Evolutionary conservation across 495 filamentous ascomycete genomes (phyloP), one percentile per base, ranked within the genome.

Genomic region (Halenospora varia): DNA sequence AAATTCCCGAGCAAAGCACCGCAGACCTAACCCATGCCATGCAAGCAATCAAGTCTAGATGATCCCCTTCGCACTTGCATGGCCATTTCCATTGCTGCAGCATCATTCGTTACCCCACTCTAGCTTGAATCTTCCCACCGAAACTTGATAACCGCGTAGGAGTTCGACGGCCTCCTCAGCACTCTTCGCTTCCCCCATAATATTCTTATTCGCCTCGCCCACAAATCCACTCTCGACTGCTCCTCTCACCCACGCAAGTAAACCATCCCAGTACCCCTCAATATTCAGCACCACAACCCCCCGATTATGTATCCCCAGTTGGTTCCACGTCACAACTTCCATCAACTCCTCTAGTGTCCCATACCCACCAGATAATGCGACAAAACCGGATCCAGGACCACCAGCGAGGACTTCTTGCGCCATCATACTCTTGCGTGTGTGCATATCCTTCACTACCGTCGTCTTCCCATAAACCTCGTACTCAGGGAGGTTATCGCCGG

Each of bases 321-420:
- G 94, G 71, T 97, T 97, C 94, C 94, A 98, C 11, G 94, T 97
- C 25, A 86, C 88, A 54, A 96, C 87, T 80, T 98, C 94, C 75
- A 97, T 93, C 53, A 97, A 75, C 77, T 98, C 94, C 73, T 98
- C 94, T 67, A 97, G 77, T 6, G 95, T 97, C 10, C 94, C 94
- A 71, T 92, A 97, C 0, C 94, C 94, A 18, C 94, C 94, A 50
- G 82, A 84, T 64, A 98, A 73, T 22, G 92, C 90, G 20, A 97
- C 82, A 77, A 98, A 98, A 9, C 95, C 95, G 56, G 83, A 84
- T 2, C 92, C 92, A 0, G 83, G 82, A 0, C 89, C 91, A 4
- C 92, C 91, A 49, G 84, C 77, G 9, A 93, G 75, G 3, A 96
- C 90, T 69, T 90, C 88, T 60, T 80, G 74, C 40, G 90, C 94